Evolutionary conservation across 2,329 filamentous ascomycete species (phyloP).

Genomic region (Fusarium humuli): DNA sequence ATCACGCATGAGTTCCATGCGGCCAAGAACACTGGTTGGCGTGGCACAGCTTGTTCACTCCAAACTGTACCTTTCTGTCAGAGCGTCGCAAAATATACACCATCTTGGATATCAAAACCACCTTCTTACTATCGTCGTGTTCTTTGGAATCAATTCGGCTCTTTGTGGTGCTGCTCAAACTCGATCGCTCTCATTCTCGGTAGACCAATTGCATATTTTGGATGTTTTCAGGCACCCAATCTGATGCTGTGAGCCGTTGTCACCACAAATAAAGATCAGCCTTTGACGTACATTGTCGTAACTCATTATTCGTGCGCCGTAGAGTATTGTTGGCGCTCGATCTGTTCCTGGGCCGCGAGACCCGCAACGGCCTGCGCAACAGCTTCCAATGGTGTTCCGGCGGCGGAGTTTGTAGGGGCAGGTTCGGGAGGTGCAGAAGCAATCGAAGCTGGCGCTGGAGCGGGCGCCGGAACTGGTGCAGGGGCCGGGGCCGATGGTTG

Average conservation of each 20-base stretch:
- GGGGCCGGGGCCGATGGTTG: conserved; percentile 40
- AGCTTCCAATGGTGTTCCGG: conserved; percentile 58
- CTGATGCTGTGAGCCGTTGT: conserved; percentile 52
- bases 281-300: background rate
- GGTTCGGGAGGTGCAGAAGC: conserved; percentile 37
- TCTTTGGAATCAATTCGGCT: conserved; percentile 49
- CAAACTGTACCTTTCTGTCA: conserved; percentile 52
- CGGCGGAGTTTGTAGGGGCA: conserved; percentile 45
- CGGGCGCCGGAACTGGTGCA: conserved; percentile 26
- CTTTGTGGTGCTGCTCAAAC: conserved; percentile 49
- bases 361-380: conserved; percentile 63
- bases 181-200: conserved; percentile 63
- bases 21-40: conserved; percentile 48
- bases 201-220: conserved; percentile 61
- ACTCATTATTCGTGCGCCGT: conserved; percentile 31
- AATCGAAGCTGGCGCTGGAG: background rate
- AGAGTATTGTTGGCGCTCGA: conserved; percentile 53
- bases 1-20: conserved; percentile 50
- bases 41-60: conserved; percentile 53
- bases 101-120: conserved; percentile 51
- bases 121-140: conserved; percentile 43
- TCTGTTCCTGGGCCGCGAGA: conserved; percentile 57
- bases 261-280: background rate
- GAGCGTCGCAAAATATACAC: conserved; percentile 57
- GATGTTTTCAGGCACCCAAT: conserved; percentile 64